Conservation (phyloP, 331 rosid species). For the Phaseolus coccineus region DNA sequence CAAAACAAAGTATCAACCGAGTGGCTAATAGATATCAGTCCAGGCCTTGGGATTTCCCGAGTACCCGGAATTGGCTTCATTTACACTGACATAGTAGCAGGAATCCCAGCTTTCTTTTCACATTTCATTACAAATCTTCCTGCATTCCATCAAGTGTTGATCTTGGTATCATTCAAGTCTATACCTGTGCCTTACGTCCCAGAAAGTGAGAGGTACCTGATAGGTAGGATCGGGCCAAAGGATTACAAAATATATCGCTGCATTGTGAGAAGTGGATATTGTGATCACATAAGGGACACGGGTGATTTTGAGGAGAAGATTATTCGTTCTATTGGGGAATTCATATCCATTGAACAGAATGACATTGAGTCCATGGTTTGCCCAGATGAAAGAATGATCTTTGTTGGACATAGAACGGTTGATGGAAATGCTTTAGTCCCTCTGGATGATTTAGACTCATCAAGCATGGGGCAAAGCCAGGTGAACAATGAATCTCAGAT, state of each 20-base stretch:
- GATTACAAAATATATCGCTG: slow-evolving; percentile 74
- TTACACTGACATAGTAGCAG: slow-evolving; percentile 71
- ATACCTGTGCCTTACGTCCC: slow-evolving; percentile 68
- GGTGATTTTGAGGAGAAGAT: slow-evolving; percentile 80
- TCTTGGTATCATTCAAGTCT: slow-evolving; percentile 83
- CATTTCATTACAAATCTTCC: slow-evolving; percentile 86
- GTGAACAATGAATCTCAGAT: slow-evolving; percentile 53
- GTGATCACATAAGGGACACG: slow-evolving; percentile 67
- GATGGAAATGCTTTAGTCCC: slow-evolving; percentile 71
- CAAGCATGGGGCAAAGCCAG: slow-evolving; percentile 17
- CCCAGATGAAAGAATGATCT: slow-evolving; percentile 65
- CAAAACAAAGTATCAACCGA: slow-evolving; percentile 79
- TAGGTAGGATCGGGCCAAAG: slow-evolving; percentile 75
- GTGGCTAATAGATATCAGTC: slow-evolving; percentile 72
- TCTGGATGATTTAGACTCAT: slow-evolving; percentile 43
- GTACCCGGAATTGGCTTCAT: slow-evolving; percentile 89
- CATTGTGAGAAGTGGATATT: slow-evolving; percentile 77
- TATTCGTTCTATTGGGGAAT: slow-evolving; percentile 75
- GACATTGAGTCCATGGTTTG: slow-evolving; percentile 61
- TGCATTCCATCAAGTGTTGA: slow-evolving; percentile 80
- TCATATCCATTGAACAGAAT: slow-evolving; percentile 64
- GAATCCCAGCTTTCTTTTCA: slow-evolving; percentile 90
- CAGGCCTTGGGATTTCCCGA: slow-evolving; percentile 77
- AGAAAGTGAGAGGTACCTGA: slow-evolving; percentile 68
- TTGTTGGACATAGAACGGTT: slow-evolving; percentile 63